phyloP scores from a whole-genome alignment of 495 filamentous ascomycete species.

The Xylaria longipes region DNA sequence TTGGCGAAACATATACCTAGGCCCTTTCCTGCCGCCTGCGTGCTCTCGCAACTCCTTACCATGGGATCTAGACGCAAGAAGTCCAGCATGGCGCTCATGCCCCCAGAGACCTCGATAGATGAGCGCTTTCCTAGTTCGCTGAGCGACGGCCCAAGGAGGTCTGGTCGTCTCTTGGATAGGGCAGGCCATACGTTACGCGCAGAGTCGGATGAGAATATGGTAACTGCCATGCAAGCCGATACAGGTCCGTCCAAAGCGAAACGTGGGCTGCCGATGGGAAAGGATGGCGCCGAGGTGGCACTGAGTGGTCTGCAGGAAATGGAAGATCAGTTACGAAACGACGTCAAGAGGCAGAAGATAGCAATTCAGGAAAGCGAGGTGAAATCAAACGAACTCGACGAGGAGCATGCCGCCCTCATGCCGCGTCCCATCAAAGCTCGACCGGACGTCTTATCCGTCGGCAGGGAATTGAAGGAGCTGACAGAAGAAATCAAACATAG shows the following conservation, averaged over 20 bases:
- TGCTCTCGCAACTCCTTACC: not conserved
- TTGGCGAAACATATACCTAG: constrained; percentile 23
- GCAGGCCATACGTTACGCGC: not conserved
- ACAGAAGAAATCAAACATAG: constrained; percentile 27
- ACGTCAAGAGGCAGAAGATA: constrained; percentile 35
- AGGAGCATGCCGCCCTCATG: constrained; percentile 22
- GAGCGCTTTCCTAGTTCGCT: not conserved
- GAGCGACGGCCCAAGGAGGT: constrained; percentile 27
- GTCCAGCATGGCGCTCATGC: constrained; percentile 21
- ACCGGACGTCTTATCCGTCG: constrained; percentile 18
- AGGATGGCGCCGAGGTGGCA: constrained; percentile 13
- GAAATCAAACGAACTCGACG: not conserved
- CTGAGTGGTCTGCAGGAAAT: constrained; percentile 38
- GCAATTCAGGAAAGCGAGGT: constrained; percentile 37
- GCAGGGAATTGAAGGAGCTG: not conserved
- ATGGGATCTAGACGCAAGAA: constrained; percentile 36
- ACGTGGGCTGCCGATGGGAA: constrained; percentile 2
- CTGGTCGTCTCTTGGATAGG: constrained; percentile 30
- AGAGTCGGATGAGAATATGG: not conserved
- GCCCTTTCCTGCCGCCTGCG: not conserved
- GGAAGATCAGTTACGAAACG: constrained; percentile 36
- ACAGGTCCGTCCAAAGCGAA: constrained; percentile 4
- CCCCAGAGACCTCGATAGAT: constrained; percentile 6
- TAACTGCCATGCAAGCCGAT: not conserved
- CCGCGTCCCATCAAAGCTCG: constrained; percentile 15